phyloP scores from a whole-genome alignment of 345 rosid species.

The Euphorbia pulcherrima region DNA sequence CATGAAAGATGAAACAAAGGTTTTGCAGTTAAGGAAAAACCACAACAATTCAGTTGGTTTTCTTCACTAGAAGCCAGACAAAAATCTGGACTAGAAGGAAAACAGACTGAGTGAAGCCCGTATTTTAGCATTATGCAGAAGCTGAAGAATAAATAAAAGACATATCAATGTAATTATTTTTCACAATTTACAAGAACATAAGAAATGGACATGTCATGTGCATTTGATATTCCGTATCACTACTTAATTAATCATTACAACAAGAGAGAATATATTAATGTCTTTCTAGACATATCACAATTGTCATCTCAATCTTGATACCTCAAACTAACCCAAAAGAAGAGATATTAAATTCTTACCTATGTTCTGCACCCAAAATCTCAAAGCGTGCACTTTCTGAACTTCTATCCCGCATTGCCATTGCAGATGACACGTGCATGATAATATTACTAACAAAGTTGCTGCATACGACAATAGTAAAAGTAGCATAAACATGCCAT shows the following conservation, averaged over 20 bases:
- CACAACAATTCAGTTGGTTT: background rate
- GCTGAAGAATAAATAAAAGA: background rate
- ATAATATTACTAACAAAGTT: constrained; percentile 77
- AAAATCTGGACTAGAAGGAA: background rate
- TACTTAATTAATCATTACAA: too few relatives aligned
- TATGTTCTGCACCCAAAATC: constrained; percentile 65
- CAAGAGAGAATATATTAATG: background rate
- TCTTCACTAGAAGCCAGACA: background rate
- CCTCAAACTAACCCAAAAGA: background rate
- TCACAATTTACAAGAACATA: background rate
- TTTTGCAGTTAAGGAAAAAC: background rate
- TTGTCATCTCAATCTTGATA: background rate
- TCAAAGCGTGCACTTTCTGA: constrained; percentile 96
- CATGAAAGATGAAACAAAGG: background rate
- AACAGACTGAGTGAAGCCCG: background rate
- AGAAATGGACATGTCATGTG: background rate
- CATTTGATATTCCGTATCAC: background rate
- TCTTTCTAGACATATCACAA: background rate
- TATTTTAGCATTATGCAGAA: background rate
- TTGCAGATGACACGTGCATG: constrained; percentile 81
- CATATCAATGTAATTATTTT: background rate
- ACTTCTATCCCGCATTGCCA: constrained; percentile 88
- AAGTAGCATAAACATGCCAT: constrained; percentile 18
- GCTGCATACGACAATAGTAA: constrained; percentile 47
- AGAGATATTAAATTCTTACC: constrained; percentile 38